Evolutionary conservation across 805 yeast genomes (phyloP).

Genomic region (Schwanniomyces pseudopolymorphus): DNA sequence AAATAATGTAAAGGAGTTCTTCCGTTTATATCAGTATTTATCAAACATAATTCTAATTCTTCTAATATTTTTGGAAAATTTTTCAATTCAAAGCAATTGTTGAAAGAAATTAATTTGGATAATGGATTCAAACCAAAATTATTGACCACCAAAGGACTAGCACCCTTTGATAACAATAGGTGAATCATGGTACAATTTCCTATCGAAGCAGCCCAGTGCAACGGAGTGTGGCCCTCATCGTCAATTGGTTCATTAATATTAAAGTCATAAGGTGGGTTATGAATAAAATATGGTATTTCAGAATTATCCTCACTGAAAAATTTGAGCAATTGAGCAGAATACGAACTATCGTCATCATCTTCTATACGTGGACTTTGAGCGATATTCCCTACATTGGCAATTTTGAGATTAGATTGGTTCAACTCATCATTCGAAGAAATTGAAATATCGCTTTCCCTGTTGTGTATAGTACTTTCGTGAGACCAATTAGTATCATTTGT

Average conservation of each 20-base stretch:
- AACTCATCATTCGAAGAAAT: conserved; percentile 26
- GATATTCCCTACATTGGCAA: conserved; percentile 2
- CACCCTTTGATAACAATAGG: conserved; percentile 72
- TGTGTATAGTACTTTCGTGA: conserved; percentile 29
- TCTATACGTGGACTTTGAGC: conserved; percentile 45
- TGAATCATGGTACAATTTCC: conserved; percentile 80
- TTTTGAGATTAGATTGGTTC: conserved; percentile 2
- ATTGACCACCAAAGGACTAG: conserved; percentile 55
- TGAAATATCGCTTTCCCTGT: conserved; percentile 42
- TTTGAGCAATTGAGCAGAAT: conserved; percentile 38
- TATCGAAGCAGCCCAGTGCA: conserved; percentile 98
- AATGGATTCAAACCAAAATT: conserved; percentile 82
- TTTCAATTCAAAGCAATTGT: conserved; percentile 79
- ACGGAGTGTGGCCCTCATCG: conserved; percentile 90
- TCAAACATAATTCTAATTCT: conserved; percentile 70
- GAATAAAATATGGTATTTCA: conserved; percentile 61
- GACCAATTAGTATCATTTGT: conserved; percentile 48
- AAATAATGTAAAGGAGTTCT: conserved; percentile 87
- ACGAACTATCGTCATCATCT: conserved; percentile 43
- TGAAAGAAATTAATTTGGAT: conserved; percentile 80
- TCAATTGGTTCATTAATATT: conserved; percentile 79
- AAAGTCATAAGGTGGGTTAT: conserved; percentile 63
- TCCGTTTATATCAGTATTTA: conserved; percentile 69
- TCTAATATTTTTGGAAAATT: conserved; percentile 80
- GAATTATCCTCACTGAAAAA: conserved; percentile 45